Base-by-base conservation (phyloP, 495 filamentous ascomycete species). In the Daldinia childiae region DNA sequence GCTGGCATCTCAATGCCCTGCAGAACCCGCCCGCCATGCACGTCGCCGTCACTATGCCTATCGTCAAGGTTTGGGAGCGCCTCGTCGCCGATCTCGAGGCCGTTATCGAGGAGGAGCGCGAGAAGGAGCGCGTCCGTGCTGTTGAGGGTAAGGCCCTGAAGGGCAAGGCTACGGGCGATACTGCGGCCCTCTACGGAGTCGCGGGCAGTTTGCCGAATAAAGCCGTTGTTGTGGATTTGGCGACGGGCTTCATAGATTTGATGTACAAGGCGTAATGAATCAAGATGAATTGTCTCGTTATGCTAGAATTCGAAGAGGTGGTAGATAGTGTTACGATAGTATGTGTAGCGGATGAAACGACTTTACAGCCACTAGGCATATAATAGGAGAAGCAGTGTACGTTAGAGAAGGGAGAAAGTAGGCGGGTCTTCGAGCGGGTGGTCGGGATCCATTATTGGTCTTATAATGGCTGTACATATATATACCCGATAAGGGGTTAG, bases 1-100 rank as follows among this genome's bases (percentile, higher is more conserved):
- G 95, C 24, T 99, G 95, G 95, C 95, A 98, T 80, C 85, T 99
- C 54, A 99, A 97, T 75, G 93, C 95, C 6, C 84, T 98, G 58
- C 95, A 99, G 77, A 88, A 88, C 57, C 95, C 95, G 7, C 88
- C 96, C 0, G 96, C 93, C n/a, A 92, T 99, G 21, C 95, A 99
- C 79, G 91, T 97, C 27, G 95, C 95, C n/a, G 92, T 98, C 55
- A 98, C 96, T 1, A 72, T 93, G 72, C 95, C 95, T 12, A 91
- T 97, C n/a, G 89, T 90, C 8, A 85, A 84, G 68, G 90, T 89
- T 39, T 94, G 91, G 69, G 93, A 98, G 66, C 85, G 85, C 76
- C 86, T 99, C 26, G 87, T 93, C 36, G 80, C 76, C 19, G 96
- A 99, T 79, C 75, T 98, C 26, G 86, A 91, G 75, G 89, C 84